Evolutionary conservation across 2,329 filamentous ascomycete species (phyloP).

Genomic region (Periconia sp.): DNA sequence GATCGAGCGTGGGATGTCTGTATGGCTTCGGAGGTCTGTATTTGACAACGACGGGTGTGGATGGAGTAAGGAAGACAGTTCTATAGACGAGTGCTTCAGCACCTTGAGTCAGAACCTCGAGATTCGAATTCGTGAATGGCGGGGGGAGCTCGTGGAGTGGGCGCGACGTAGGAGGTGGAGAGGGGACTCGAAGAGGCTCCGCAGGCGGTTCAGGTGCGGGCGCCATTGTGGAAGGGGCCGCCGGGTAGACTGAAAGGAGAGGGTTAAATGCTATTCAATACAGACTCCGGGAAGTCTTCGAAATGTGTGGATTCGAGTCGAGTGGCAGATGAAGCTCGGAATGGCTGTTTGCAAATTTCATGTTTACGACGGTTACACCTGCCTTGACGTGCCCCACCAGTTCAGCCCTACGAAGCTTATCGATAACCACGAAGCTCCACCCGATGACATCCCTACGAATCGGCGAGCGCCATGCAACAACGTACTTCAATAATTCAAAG

Average conservation of each 20-base stretch:
- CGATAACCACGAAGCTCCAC: too few species aligned
- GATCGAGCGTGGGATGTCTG: constrained; percentile 87
- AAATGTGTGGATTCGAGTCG: not conserved
- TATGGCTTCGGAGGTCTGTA: constrained; percentile 90
- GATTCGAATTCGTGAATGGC: constrained; percentile 59
- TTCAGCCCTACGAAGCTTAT: too few species aligned
- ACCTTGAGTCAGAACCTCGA: constrained; percentile 84
- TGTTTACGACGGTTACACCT: constrained; percentile 1
- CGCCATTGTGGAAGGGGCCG: constrained; percentile 21
- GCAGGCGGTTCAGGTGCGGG: constrained; percentile 16
- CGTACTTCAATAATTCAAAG: too few species aligned
- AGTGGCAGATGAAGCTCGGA: not conserved
- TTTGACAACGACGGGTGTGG: constrained; percentile 80
- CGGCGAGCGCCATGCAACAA: too few species aligned
- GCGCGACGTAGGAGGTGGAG: constrained; percentile 23
- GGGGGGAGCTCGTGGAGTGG: constrained; percentile 34
- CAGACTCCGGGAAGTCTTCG: not conserved
- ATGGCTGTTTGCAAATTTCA: constrained; percentile 9
- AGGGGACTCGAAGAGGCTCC: constrained; percentile 25
- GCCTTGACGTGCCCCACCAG: not conserved
- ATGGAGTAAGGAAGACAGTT: constrained; percentile 75
- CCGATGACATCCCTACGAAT: too few species aligned
- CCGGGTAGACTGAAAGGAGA: too few species aligned
- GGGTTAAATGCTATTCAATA: not conserved
- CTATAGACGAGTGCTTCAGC: constrained; percentile 95